Conservation (phyloP, 305 asterid genomes). For the Euphrasia arctica region DNA sequence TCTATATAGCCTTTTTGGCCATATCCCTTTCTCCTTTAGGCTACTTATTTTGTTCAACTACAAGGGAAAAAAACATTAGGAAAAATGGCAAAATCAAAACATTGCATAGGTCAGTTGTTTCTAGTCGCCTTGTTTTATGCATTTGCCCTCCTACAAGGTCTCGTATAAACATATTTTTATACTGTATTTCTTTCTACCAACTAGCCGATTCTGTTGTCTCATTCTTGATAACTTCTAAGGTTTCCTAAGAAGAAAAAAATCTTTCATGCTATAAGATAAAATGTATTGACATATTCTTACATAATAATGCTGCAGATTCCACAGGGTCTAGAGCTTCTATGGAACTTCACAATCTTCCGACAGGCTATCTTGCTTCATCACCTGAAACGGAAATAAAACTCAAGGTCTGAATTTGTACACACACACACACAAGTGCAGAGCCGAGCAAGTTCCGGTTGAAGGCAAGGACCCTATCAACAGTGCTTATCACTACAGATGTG, state of each 20-base stretch:
- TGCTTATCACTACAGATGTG: slow-evolving; percentile 83
- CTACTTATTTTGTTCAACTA: slow-evolving; percentile 10
- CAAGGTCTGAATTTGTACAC: slow-evolving; percentile 25
- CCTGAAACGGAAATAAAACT: slow-evolving; percentile 19
- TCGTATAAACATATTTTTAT: background rate
- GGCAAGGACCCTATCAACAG: slow-evolving; percentile 93
- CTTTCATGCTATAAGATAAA: too few relatives aligned
- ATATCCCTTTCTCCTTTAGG: slow-evolving; percentile 24
- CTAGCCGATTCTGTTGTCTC: background rate
- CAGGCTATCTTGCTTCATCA: slow-evolving; percentile 24
- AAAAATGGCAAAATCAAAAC: slow-evolving; percentile 25
- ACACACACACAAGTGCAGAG: slow-evolving; percentile 61
- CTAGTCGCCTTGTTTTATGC: slow-evolving; percentile 33
- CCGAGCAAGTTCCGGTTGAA: slow-evolving; percentile 94
- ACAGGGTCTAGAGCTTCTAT: slow-evolving; percentile 39
- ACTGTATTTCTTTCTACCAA: background rate
- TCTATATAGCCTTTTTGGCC: slow-evolving; percentile 24
- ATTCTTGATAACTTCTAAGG: too few relatives aligned
- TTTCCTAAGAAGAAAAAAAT: too few relatives aligned
- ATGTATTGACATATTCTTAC: too few relatives aligned
- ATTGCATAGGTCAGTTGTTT: slow-evolving; percentile 20
- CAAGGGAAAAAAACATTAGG: slow-evolving; percentile 1
- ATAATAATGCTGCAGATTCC: slow-evolving; percentile 25
- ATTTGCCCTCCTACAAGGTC: slow-evolving; percentile 37
- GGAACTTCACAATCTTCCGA: slow-evolving; percentile 22